Evolutionary conservation across 2,329 filamentous ascomycete genomes (phyloP), one percentile per base, ranked within the genome.

Genomic region (Dothiorella sarmentorum): DNA sequence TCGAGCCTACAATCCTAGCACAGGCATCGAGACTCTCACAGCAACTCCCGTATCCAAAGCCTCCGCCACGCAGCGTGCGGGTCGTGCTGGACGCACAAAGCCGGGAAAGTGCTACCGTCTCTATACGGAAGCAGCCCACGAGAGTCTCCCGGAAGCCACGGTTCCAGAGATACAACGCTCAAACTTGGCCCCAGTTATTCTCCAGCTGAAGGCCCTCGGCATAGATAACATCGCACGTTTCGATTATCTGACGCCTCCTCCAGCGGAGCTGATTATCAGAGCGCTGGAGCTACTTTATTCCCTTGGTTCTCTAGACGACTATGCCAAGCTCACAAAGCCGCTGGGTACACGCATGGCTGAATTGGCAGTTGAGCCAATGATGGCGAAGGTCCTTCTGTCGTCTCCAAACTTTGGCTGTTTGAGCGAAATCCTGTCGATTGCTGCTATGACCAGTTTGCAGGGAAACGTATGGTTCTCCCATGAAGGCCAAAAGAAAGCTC

Each of bases 191-290:
- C 90, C 91, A 0, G 86, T 91, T 2, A 83, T 97, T 37, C 80
- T 99, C 42, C 93, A 97, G 68, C 85, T 99, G 37, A 96, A 97
- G 74, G 93, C 94, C 1, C 80, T 99, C 1, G 94, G 94, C 0
- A 95, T 97, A 64, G 92, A 97, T 71, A 97, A 99, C 65, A 86
- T 97, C 31, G 85, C 91, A 4, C 86, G 91, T 4, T 99, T 97
- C 71, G 86, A 92, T 66, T 99, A 93, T 69, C 76, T 97, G 53
- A 93, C 90, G 3, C 80, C 91, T 2, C 94, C 94, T 10, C 91
- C 94, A 0, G 85, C 91, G 0, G 87, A 93, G 66, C 84, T 96
- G 27, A 84, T 97, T 73, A 85, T 88, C 42, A 90, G 91, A 62
- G 94, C 90, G 0, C 82, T 97, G 2, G 93, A 97, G 72, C 79